phyloP scores from a whole-genome alignment of 2,329 filamentous ascomycete genomes.

The Colletotrichum filicis region DNA sequence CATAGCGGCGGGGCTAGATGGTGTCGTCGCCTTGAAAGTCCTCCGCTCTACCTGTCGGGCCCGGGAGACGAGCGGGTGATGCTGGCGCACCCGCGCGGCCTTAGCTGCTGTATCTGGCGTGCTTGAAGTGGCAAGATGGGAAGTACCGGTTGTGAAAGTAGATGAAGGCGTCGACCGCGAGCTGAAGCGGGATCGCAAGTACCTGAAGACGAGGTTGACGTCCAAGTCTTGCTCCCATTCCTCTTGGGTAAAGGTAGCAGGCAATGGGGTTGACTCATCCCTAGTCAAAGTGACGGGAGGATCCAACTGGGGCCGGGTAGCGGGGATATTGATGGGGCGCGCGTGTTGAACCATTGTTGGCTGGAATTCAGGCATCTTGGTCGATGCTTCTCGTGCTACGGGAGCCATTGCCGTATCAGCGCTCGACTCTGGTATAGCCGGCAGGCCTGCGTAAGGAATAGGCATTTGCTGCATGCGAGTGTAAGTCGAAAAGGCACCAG shows the following conservation, averaged over 20 bases:
- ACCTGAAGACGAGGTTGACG: conserved; percentile 90
- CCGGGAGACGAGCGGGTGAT: conserved; percentile 85
- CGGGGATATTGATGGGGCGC: conserved; percentile 50
- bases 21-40: conserved; percentile 65
- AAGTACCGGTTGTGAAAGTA: conserved; percentile 53
- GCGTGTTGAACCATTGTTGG: conserved; percentile 55
- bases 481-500: conserved; percentile 90
- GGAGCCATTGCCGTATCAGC: conserved; percentile 41
- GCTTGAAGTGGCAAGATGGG: conserved; percentile 60
- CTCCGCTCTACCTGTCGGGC: conserved; percentile 63
- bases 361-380: conserved; percentile 57
- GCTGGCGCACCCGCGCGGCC: conserved; percentile 85
- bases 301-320: conserved; percentile 39
- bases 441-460: conserved; percentile 82
- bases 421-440: conserved; percentile 67
- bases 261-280: conserved; percentile 27
- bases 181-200: conserved; percentile 81
- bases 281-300: conserved; percentile 12
- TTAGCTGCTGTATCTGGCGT: conserved; percentile 78
- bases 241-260: conserved; percentile 68
- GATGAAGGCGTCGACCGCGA: conserved; percentile 57
- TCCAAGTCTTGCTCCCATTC: conserved; percentile 97
- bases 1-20: conserved; percentile 58
- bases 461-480: conserved; percentile 70
- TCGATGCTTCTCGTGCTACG: conserved; percentile 62